Evolutionary conservation across 768 basidiomycete genomes (phyloP), one percentile per base, ranked within the genome.

Genomic region (Tephrocybe rancida): DNA sequence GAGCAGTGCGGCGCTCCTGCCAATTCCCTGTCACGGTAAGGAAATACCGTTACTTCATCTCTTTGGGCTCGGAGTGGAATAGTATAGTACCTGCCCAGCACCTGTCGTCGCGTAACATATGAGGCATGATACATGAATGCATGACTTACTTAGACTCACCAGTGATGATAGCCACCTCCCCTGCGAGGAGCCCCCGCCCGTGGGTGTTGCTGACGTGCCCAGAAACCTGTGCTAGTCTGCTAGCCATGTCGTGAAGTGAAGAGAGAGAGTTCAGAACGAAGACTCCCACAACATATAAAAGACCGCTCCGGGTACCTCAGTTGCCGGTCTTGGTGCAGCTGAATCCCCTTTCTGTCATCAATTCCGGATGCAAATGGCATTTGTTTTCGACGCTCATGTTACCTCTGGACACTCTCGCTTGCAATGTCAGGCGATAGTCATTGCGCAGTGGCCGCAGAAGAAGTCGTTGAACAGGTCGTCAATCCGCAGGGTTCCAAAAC

Each of bases 91-190:
- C 84, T 90, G 90, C 21, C 86, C 90, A 64, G 87, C 87, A 67
- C 90, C 87, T 88, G 53, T 30, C 24, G 39, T 50, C 7, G 14
- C 27, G 7, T 22, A 29, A 9, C 32, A 22, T 2, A 13, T 35
- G 2, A 7, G 3, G 25, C 26, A n/a, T n/a, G n/a, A n/a, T n/a
- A n/a, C n/a, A n/a, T n/a, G n/a, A n/a, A n/a, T n/a, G n/a, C n/a
- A n/a, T n/a, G n/a, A n/a, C n/a, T n/a, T n/a, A n/a, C n/a, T n/a
- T n/a, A n/a, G 30, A 70, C 82, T 61, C 63, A 86, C 90, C 91
- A 45, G 92, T 94, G 62, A 94, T 86, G 66, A 94, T 92, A 14
- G 88, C 90, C 7, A 92, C 90, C 62, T 93, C 88, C 5, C 85
- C 88, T 1, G 75, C 78, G 44, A 92, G 75, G 39, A 93, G 73